A percentile compares a stretch with the other conserved stretches of the same genome.
phyloP scores from a whole-genome alignment of 768 basidiomycete genomes.

The Polyporus arcularius region DNA sequence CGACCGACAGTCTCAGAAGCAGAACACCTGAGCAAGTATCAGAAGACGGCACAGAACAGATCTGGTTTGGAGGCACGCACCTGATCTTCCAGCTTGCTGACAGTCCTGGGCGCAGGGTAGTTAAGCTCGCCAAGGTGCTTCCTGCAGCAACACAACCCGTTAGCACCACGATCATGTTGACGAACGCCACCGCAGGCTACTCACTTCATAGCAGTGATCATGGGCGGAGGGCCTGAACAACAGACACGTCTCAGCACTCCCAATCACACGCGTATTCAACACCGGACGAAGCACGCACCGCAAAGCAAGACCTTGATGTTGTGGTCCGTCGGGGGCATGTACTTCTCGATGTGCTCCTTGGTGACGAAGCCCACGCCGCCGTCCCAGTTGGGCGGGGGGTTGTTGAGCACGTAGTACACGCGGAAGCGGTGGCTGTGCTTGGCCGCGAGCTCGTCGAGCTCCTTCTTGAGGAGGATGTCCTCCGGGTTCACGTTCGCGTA shows the following conservation, averaged over 20 bases:
- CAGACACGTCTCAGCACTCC: neutral
- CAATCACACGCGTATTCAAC: neutral
- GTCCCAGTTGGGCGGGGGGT: constrained; percentile 83
- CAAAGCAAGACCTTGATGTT: constrained; percentile 87
- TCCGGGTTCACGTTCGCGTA: constrained; percentile 95
- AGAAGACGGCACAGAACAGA: neutral
- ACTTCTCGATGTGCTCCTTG: constrained; percentile 85
- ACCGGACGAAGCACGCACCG: constrained; percentile 45
- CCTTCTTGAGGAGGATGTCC: constrained; percentile 89
- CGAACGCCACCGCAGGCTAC: constrained; percentile 27
- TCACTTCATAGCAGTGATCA: constrained; percentile 79
- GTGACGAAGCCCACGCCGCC: constrained; percentile 92
- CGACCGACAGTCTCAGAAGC: constrained; percentile 20
- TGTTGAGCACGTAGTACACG: constrained; percentile 92
- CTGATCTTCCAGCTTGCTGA: constrained; percentile 93
- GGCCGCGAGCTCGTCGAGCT: constrained; percentile 78
- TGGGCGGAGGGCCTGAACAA: constrained; percentile 64
- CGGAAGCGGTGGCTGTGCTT: constrained; percentile 69
- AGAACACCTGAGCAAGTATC: constrained; percentile 23
- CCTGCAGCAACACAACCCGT: constrained; percentile 41
- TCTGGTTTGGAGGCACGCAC: constrained; percentile 36
- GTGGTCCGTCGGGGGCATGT: constrained; percentile 60
- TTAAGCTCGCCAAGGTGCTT: constrained; percentile 87
- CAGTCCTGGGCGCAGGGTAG: constrained; percentile 83
- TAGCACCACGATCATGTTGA: constrained; percentile 1